These are phyloP conservation scores for Tagetes erecta DNA, from an alignment of 129 eudicot species.

Conservation along the genomic window DNA sequence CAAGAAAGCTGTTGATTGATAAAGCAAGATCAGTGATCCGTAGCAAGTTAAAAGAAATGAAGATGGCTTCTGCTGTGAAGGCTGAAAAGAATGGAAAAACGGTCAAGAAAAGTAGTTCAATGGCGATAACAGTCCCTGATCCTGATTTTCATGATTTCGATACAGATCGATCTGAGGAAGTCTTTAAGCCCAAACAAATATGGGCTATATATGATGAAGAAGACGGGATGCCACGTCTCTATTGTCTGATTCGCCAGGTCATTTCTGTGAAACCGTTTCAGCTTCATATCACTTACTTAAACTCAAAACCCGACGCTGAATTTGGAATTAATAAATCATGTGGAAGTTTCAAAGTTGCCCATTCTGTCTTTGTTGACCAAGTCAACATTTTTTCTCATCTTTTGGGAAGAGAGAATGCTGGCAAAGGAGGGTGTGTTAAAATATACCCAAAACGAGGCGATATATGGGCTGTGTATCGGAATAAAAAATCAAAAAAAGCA, in stretches of 20 bases:
- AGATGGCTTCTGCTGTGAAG: conserved; percentile 41
- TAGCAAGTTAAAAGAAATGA: conserved; percentile 68
- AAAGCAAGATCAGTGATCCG: conserved; percentile 74
- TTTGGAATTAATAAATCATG: conserved; percentile 92
- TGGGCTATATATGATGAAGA: conserved; percentile 99
- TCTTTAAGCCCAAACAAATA: conserved; percentile 92
- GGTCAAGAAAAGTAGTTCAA: conserved; percentile 47
- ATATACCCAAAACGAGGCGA: conserved; percentile 89
- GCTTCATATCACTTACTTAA: conserved; percentile 77
- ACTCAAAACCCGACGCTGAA: conserved; percentile 80
- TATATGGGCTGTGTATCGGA: conserved; percentile 93
- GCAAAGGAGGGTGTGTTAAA: conserved; percentile 80
- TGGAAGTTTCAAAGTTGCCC: conserved; percentile 73
- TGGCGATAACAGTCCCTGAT: conserved; percentile 88
- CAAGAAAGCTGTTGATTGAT: conserved; percentile 72
- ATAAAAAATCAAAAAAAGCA: conserved; percentile 47
- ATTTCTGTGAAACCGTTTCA: conserved; percentile 87
- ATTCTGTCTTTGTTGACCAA: conserved; percentile 77
- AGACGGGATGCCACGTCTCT: conserved; percentile 99
- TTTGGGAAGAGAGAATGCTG: conserved; percentile 76
- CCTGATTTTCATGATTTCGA: conserved; percentile 99
- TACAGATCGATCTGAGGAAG: conserved; percentile 80
- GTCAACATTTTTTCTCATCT: conserved; percentile 97
- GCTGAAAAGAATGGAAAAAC: conserved; percentile 54
- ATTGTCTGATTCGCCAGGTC: conserved; percentile 85